Base-by-base conservation (phyloP, 1,284 basidiomycete species). In the Boletellus deceptivus region DNA sequence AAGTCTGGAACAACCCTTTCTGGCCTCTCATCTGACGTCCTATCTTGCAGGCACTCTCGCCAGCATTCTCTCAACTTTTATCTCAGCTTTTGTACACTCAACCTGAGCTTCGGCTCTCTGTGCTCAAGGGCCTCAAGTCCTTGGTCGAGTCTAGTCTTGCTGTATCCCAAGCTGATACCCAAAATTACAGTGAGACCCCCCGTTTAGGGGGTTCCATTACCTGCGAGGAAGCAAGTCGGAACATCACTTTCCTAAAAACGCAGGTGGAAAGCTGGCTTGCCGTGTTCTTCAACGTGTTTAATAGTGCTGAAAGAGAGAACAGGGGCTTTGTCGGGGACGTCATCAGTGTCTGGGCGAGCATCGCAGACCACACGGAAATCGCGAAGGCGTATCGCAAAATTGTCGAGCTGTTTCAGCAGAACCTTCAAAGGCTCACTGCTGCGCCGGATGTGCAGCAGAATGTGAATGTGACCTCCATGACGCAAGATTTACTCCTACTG, bases 271-370 rank as follows among this genome's bases (percentile, higher is more conserved):
- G 92, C 63, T 95, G 97, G 85, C 81, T 98, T 24, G 88, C 93
- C 0, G 92, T 98, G 4, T 77, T 98, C 40, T 96, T 98, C 76
- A 98, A 99, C 66, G 87, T 99, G n/a, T 98, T 98, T 69, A 82
- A 89, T 54, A 93, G 84, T 61, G 82, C 91, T 20, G 82, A 81
- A 4, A 77, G 83, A 41, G 92, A 96, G 56, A 81, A 79, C 41
- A 82, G 93, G 43, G 86, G 84, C 4, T 80, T 85, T 70, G 84
- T 98, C n/a, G 91, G 93, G 35, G 93, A 96, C 49, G 91, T 91
- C 33, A 90, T 98, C 59, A 81, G 78, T 18, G 77, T 80, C n/a
- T 99, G 95, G 90, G 77, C 91, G 22, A 80, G 82, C 8, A 89
- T 98, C 56, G 85, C 94, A 46, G 82, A 81, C 39, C 78, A 48